Evolutionary conservation across 352 stramenopile species (phyloP).

Genomic region (Globisporangium carolinianum): DNA sequence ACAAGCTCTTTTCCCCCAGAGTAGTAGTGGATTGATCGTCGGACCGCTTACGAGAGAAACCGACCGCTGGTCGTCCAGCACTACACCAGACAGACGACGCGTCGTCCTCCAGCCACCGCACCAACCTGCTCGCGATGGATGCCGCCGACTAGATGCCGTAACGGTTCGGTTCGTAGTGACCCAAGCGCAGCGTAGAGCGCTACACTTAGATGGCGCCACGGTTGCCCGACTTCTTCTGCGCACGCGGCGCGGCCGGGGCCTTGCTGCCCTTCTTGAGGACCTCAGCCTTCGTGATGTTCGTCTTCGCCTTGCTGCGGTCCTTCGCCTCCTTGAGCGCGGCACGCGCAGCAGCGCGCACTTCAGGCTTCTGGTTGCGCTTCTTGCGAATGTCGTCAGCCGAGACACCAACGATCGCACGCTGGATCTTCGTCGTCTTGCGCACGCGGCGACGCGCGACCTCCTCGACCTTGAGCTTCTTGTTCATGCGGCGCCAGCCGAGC

Average conservation of each 20-base stretch:
- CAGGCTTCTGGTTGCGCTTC: constrained; percentile 95
- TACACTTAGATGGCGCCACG: constrained; percentile 77
- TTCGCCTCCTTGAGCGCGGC: constrained; percentile 87
- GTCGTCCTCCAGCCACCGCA: constrained; percentile 3
- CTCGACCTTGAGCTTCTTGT: constrained; percentile 98
- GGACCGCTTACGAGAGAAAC: constrained; percentile 2
- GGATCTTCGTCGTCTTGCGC: constrained; percentile 95
- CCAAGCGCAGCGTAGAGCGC: neutral
- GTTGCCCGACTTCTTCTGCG: constrained; percentile 88
- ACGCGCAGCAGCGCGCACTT: constrained; percentile 87
- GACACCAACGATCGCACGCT: constrained; percentile 95
- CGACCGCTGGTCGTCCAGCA: constrained; percentile 1
- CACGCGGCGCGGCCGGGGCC: constrained; percentile 53
- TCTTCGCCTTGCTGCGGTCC: constrained; percentile 87
- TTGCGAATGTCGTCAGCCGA: constrained; percentile 98
- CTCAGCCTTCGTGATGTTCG: constrained; percentile 51
- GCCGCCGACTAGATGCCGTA: constrained; percentile 3
- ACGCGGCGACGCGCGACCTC: constrained; percentile 75
- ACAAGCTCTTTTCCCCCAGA: constrained; percentile 18
- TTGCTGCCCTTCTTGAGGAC: constrained; percentile 52
- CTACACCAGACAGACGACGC: constrained; percentile 3
- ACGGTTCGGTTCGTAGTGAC: neutral
- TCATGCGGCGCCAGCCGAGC: constrained; percentile 94
- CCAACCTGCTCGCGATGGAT: constrained; percentile 6
- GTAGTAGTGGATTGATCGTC: constrained; percentile 16